Evolutionary conservation across 352 stramenopile species (phyloP).

Genomic region (Blastocystis sp.): DNA sequence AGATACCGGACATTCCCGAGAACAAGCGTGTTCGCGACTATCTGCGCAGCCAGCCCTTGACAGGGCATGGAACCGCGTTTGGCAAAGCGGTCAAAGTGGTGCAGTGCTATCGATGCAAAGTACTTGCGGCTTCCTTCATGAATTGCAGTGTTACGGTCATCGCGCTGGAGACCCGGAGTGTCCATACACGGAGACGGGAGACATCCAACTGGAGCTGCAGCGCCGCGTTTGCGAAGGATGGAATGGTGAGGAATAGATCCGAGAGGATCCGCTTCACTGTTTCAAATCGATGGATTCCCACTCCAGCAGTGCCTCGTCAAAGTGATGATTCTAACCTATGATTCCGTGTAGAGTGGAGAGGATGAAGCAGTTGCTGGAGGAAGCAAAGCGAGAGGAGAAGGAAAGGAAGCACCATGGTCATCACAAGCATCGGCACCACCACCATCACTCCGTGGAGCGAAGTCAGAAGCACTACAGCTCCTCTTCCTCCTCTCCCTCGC

Average conservation of each 20-base stretch:
- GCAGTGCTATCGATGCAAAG: constrained; percentile 64
- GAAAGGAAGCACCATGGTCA: not conserved
- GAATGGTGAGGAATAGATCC: constrained; percentile 5
- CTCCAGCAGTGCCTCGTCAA: not conserved
- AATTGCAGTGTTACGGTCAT: constrained; percentile 53
- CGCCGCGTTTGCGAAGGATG: not conserved
- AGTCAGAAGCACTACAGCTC: not conserved
- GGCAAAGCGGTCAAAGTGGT: constrained; percentile 43
- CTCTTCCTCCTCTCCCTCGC: not conserved
- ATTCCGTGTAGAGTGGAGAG: constrained; percentile 36
- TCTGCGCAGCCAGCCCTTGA: constrained; percentile 28
- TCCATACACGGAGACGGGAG: constrained; percentile 45
- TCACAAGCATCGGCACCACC: not conserved
- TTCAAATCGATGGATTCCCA: constrained; percentile 5
- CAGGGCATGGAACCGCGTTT: constrained; percentile 47
- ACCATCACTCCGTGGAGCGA: not conserved
- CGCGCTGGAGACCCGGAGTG: constrained; percentile 56
- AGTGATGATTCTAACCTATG: not conserved
- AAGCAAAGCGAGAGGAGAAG: constrained; percentile 25
- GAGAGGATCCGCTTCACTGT: constrained; percentile 34
- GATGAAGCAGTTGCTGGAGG: constrained; percentile 50
- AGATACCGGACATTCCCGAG: constrained; percentile 60
- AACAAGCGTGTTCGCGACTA: constrained; percentile 63
- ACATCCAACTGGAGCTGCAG: constrained; percentile 43
- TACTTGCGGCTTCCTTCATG: not conserved